Percentiles rank a stretch among this genome's conserved stretches.
phyloP scores from a whole-genome alignment of 108 stramenopile species.

The Licmophora abbreviata region DNA sequence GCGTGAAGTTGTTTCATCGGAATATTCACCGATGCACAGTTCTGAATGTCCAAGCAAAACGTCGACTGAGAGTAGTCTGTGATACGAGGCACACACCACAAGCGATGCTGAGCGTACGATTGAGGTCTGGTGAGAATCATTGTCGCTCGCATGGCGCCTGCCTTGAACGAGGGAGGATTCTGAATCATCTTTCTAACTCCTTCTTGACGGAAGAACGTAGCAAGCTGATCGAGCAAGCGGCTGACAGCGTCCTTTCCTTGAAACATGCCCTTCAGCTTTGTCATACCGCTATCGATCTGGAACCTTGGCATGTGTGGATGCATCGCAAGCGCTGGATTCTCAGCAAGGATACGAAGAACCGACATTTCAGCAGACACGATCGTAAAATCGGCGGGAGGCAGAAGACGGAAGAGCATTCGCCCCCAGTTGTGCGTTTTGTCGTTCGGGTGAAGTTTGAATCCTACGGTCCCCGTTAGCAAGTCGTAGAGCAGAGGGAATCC shows the following conservation, averaged over 20 bases:
- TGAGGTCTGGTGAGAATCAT: constrained; percentile 68
- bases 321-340: constrained; percentile 78
- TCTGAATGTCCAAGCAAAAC: constrained; percentile 78
- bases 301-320: constrained; percentile 94
- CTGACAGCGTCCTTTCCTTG: constrained; percentile 89
- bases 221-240: constrained; percentile 64
- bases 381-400: constrained; percentile 86
- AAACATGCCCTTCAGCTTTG: constrained; percentile 92
- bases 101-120: constrained; percentile 70
- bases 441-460: constrained; percentile 86
- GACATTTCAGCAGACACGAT: constrained; percentile 88
- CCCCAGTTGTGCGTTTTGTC: constrained; percentile 94
- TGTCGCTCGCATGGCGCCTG: constrained; percentile 33
- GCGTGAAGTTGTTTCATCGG: constrained; percentile 82
- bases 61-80: constrained; percentile 71
- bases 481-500: constrained; percentile 97
- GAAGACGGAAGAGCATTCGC: constrained; percentile 75
- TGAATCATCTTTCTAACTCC: constrained; percentile 53
- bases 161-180: constrained; percentile 22
- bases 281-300: constrained; percentile 88
- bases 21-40: constrained; percentile 85
- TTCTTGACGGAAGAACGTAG: constrained; percentile 62
- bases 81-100: constrained; percentile 80
- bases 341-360: constrained; percentile 81
- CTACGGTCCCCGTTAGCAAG: constrained; percentile 85